These are phyloP conservation scores for Elaeis guineensis DNA, from an alignment of 176 grass and related monocot genomes.

Conservation along the genomic window DNA sequence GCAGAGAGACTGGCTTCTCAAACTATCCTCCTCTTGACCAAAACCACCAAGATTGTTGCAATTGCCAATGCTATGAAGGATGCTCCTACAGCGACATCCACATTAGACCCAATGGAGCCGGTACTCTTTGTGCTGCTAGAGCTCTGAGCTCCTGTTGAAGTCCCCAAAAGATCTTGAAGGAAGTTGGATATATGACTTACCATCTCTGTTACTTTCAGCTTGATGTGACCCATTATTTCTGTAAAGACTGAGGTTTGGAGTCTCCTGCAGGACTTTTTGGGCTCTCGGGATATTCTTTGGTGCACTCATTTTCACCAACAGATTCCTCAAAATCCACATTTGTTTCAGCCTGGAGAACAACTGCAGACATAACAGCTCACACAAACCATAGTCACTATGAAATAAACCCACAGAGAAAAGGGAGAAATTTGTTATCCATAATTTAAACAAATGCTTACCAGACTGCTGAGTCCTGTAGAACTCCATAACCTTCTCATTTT, in stretches of 20 bases:
- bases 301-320: constrained; percentile 10
- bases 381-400: not conserved
- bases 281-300: not conserved
- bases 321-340: constrained; percentile 11
- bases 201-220: constrained; percentile 39
- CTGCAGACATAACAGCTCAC: not conserved
- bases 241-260: constrained; percentile 16
- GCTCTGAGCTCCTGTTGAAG: constrained; percentile 11
- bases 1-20: not conserved
- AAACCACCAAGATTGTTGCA: constrained; percentile 42
- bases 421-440: no score
- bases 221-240: constrained; percentile 33
- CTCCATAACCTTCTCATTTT: constrained; percentile 36
- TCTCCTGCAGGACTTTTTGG: constrained; percentile 7
- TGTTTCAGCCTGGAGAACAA: constrained; percentile 1
- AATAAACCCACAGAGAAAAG: not conserved
- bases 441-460: constrained; percentile 20
- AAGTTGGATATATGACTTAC: constrained; percentile 45
- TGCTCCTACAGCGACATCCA: constrained; percentile 19
- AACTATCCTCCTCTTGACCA: constrained; percentile 42
- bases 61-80: constrained; percentile 47
- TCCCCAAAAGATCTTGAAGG: constrained; percentile 39
- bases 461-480: constrained; percentile 38
- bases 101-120: not conserved
- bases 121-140: constrained; percentile 7